phyloP scores from a whole-genome alignment of 768 basidiomycete species.

The Boletus tomentosulus region DNA sequence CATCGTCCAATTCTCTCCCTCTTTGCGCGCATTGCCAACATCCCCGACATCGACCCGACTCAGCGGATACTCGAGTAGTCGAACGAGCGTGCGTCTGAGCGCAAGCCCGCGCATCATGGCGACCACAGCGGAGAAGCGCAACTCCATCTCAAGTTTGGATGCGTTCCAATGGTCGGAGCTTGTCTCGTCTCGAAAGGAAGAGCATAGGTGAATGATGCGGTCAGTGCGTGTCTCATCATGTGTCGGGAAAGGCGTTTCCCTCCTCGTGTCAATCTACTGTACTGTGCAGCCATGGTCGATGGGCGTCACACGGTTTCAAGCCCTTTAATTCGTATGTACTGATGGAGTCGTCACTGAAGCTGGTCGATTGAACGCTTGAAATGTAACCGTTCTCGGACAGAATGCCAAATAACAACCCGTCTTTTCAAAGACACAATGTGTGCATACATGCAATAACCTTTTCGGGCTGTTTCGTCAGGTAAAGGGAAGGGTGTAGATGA shows the following conservation, averaged over 20 bases:
- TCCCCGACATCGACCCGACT: slow-evolving; percentile 72
- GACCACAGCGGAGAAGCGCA: slow-evolving; percentile 25
- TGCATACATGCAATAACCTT: slow-evolving; percentile 16
- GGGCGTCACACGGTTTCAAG: background rate
- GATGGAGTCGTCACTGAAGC: background rate
- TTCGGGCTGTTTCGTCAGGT: too few relatives aligned
- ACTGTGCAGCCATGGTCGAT: background rate
- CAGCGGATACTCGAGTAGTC: slow-evolving; percentile 57
- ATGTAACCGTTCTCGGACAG: background rate
- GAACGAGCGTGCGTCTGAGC: slow-evolving; percentile 35
- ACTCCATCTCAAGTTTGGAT: slow-evolving; percentile 29
- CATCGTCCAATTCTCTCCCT: slow-evolving; percentile 59
- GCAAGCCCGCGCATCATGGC: slow-evolving; percentile 31
- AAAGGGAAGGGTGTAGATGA: too few relatives aligned
- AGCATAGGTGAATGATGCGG: slow-evolving; percentile 11
- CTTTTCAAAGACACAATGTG: slow-evolving; percentile 2
- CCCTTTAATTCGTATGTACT: slow-evolving; percentile 6
- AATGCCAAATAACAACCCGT: background rate
- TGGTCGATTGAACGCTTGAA: slow-evolving; percentile 5
- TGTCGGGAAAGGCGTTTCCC: background rate
- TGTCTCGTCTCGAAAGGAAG: slow-evolving; percentile 30
- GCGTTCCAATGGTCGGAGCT: slow-evolving; percentile 33
- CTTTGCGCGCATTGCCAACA: slow-evolving; percentile 71
- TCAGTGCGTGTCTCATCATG: background rate
- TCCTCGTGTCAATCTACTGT: background rate